Conservation (phyloP, 2,329 filamentous ascomycete genomes). For the Dactylellina drechsleri region DNA sequence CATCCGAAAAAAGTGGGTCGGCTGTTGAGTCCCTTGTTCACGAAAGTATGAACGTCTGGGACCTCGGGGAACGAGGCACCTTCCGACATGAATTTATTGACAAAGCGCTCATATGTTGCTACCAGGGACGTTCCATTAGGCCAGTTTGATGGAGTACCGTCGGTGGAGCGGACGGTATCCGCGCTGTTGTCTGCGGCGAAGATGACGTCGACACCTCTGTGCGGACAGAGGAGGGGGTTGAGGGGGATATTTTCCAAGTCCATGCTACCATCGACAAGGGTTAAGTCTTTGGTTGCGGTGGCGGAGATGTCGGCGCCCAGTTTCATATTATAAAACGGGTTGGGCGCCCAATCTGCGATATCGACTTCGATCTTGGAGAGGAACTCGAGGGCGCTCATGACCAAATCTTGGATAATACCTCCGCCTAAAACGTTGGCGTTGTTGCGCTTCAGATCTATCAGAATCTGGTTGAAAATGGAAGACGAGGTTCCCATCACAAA, state of each 20-base stretch:
- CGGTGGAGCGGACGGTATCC: constrained; percentile 67
- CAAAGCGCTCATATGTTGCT: constrained; percentile 76
- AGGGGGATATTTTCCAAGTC: constrained; percentile 83
- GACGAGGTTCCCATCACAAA: constrained; percentile 88
- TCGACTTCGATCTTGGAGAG: constrained; percentile 73
- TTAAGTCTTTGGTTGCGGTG: constrained; percentile 66
- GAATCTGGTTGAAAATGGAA: constrained; percentile 82
- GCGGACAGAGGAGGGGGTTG: constrained; percentile 78
- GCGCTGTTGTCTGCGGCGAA: constrained; percentile 83
- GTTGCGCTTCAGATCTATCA: constrained; percentile 71
- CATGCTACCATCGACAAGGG: constrained; percentile 80
- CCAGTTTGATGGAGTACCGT: constrained; percentile 68
- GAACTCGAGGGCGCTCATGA: constrained; percentile 67
- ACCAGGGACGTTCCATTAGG: constrained; percentile 80
- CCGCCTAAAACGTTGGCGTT: constrained; percentile 62
- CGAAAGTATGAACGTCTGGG: constrained; percentile 79
- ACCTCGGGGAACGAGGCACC: constrained; percentile 76
- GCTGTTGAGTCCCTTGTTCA: constrained; percentile 79
- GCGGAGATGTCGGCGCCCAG: constrained; percentile 70
- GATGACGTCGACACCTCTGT: constrained; percentile 79
- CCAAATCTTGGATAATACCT: constrained; percentile 64
- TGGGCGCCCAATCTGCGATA: constrained; percentile 78
- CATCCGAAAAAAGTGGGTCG: constrained; percentile 84
- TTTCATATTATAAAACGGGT: constrained; percentile 78
- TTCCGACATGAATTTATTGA: constrained; percentile 66